Base-by-base conservation (phyloP, 1,284 basidiomycete genomes). In the Schizopora paradoxa region DNA sequence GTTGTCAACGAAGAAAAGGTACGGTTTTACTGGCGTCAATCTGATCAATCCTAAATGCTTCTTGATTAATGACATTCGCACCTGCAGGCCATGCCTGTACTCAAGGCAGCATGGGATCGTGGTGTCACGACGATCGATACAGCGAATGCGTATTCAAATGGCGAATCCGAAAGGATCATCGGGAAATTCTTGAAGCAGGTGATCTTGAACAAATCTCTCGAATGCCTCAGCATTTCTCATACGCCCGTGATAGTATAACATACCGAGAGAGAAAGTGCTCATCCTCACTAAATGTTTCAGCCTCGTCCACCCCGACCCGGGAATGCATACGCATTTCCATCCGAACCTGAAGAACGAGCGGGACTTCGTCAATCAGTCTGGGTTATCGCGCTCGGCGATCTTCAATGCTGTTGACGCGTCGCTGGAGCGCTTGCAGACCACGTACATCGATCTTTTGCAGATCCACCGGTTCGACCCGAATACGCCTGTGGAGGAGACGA, bases 101-200 rank as follows among this genome's bases (percentile, higher is more conserved):
- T 75, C 35, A 72, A 74, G 42, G 66, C 67, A 6, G 73, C 73
- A 4, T 75, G 72, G 72, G 67, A 69, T 38, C 53, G 58, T 5
- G 70, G 68, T 1, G 61, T 73, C 46, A 73, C 63, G 45, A 73
- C 69, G 13, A 61, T 73, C 48, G 74, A 76, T 53, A 81, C 81
- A 0, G 77, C 79, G 19, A 79, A 82, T 54, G 59, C 72, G 2
- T 78, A 78, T 49, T 74, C 71, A 4, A 71, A 74, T 41, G 74
- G 75, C 5, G 68, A 70, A 45, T 73, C 71, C 0, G 72, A 74
- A 40, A 55, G 58, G 3, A 38, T 74, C 21, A 52, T 74, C 6
- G 78, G 69, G 7, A 73, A 75, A 53, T 81, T 81, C 38, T 66
- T 85, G 50, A 67, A 73, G 47, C 56, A 66, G 61, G 69, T 65